Conservation (phyloP, 805 yeast species). For the baker's yeast (Saccharomyces cerevisiae) region DNA sequence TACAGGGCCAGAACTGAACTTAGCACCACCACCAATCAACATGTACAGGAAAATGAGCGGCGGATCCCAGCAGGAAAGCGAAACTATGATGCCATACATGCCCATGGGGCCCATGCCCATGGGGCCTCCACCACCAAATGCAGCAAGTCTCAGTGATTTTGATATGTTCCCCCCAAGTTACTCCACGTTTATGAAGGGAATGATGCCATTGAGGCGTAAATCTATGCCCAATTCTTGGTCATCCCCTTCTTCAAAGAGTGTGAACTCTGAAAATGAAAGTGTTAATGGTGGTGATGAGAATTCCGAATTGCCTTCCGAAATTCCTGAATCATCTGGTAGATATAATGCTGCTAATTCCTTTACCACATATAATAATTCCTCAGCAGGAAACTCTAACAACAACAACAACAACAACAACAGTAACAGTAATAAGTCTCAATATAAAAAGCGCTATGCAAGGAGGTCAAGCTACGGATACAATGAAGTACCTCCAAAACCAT, state of each 20-base stretch:
- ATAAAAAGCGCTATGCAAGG: constrained; percentile 9
- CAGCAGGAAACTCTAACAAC: constrained; percentile 21
- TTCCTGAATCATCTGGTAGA: constrained; percentile 17
- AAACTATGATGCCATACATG: constrained; percentile 3
- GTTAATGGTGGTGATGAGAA: constrained; percentile 8
- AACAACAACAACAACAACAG: background rate
- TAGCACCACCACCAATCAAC: constrained; percentile 81
- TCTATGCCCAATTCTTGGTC: constrained; percentile 17
- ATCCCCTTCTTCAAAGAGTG: constrained; percentile 10
- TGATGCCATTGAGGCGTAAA: constrained; percentile 14
- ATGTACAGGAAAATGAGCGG: constrained; percentile 38
- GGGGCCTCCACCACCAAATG: constrained; percentile 6
- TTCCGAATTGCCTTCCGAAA: constrained; percentile 19
- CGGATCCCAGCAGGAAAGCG: constrained; percentile 2
- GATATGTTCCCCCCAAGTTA: constrained; percentile 12
- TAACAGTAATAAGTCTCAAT: constrained; percentile 5
- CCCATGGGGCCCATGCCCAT: constrained; percentile 9
- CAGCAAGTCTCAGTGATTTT: constrained; percentile 5
- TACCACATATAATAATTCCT: constrained; percentile 22
- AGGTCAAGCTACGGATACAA: constrained; percentile 5
- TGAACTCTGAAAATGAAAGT: constrained; percentile 6
- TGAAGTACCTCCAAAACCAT: constrained; percentile 18
- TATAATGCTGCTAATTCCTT: constrained; percentile 12
- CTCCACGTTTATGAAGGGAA: constrained; percentile 12
- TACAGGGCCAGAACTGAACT: constrained; percentile 35